These are phyloP conservation scores for Saccharomyces uvarum DNA, from an alignment of 1,139 yeast genomes.

Conservation along the genomic window DNA sequence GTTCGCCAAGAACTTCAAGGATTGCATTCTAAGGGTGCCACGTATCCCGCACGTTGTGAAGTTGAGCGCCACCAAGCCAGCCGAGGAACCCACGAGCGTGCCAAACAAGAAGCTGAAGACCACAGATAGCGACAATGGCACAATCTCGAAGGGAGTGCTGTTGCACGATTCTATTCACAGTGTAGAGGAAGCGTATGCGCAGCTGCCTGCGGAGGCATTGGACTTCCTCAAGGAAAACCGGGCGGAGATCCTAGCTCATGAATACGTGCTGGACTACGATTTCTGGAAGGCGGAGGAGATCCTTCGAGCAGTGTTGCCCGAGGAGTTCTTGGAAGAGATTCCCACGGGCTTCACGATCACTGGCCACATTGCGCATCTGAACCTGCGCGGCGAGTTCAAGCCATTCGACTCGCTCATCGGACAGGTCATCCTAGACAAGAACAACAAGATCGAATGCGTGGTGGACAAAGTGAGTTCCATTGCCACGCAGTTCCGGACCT, in stretches of 20 bases:
- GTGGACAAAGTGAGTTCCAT: conserved; percentile 90
- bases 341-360: conserved; percentile 92
- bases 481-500: conserved; percentile 82
- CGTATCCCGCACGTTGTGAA: conserved; percentile 59
- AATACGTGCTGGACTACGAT: conserved; percentile 54
- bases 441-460: conserved; percentile 69
- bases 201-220: conserved; percentile 40
- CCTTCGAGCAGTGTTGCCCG: conserved; percentile 68
- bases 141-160: conserved; percentile 50
- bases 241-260: conserved; percentile 46
- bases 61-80: conserved; percentile 27
- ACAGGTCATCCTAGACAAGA: conserved; percentile 83
- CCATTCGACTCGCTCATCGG: conserved; percentile 81
- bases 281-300: conserved; percentile 91
- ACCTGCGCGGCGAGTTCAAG: conserved; percentile 74
- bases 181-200: conserved; percentile 34
- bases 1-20: conserved; percentile 41
- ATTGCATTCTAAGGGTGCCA: conserved; percentile 55
- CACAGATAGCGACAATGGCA: conserved; percentile 26
- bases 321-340: conserved; percentile 55
- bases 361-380: conserved; percentile 93
- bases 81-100: background rate
- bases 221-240: conserved; percentile 42
- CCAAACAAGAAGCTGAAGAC: conserved; percentile 13
- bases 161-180: conserved; percentile 46